Conservation (phyloP, 2,329 filamentous ascomycete species). For the Calonectria honghensis region DNA sequence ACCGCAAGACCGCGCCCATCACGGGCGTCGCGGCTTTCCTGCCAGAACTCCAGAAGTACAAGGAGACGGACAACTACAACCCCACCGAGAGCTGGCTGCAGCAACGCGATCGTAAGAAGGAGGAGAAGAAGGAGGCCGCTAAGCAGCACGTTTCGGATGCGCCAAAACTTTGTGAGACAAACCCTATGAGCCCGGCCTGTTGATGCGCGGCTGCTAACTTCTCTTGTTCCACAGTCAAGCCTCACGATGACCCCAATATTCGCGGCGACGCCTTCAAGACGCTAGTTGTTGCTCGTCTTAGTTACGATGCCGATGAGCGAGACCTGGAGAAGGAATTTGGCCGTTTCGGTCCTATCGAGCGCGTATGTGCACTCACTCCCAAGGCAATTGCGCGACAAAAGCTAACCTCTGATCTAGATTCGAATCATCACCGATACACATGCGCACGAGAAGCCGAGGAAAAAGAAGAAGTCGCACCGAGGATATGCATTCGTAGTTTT, state of each 20-base stretch:
- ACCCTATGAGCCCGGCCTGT: not conserved
- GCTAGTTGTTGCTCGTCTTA: conserved; percentile 91
- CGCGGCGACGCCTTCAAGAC: conserved; percentile 97
- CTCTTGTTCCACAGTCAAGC: conserved; percentile 78
- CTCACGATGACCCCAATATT: conserved; percentile 89
- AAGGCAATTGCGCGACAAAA: conserved; percentile 15
- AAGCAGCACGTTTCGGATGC: conserved; percentile 79
- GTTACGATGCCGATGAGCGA: conserved; percentile 90
- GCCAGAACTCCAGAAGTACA: conserved; percentile 83
- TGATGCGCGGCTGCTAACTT: conserved; percentile 42
- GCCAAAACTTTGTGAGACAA: conserved; percentile 75
- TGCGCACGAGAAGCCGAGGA: conserved; percentile 80
- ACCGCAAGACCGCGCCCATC: conserved; percentile 84
- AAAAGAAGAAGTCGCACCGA: conserved; percentile 87
- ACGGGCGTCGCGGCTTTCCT: conserved; percentile 85
- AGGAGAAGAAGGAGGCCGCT: conserved; percentile 83
- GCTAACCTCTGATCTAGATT: conserved; percentile 74
- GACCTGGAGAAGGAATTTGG: conserved; percentile 96
- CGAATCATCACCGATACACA: conserved; percentile 89
- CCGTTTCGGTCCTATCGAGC: conserved; percentile 94
- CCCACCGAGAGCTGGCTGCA: conserved; percentile 96
- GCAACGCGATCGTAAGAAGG: conserved; percentile 86
- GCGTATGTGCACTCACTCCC: conserved; percentile 72
- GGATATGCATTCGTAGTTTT: conserved; percentile 99
- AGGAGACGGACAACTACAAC: conserved; percentile 83